Evolutionary conservation across 2,329 filamentous ascomycete species (phyloP), one percentile per base, ranked within the genome.

Genomic region (Neobulgaria alba): DNA sequence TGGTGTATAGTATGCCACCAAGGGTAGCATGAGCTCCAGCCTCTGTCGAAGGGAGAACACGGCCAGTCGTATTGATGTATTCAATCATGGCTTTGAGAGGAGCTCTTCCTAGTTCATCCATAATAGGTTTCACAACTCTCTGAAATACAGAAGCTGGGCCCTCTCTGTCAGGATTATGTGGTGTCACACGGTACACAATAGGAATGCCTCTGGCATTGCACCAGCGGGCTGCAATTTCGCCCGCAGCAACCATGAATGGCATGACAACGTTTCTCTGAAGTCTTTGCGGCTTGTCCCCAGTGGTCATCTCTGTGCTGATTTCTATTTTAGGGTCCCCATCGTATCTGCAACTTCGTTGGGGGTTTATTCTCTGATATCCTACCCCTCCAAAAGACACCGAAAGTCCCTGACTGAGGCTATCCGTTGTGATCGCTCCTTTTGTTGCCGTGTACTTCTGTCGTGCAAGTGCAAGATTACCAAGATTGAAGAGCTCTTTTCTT

Each of bases 181-280:
- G 49, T 16, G 58, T 58, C 14, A 60, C 41, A 10, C 67, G 73
- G 59, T 73, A 83, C 5, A 77, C 75, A 19, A 77, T 65, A 26
- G 77, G 71, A 38, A 84, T 72, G 15, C 64, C 62, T 36, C 77
- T 71, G 16, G 69, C 66, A 34, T 66, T 55, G 53, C 76, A 80
- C 75, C 76, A 84, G 20, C 63, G 64, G 15, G 77, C 78, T 29
- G 73, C 76, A 18, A 79, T 63, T 52, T 80, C 69, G 39, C 75
- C 76, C 10, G 76, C 78, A 3, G 81, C 64, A 29, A 74, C 66
- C 79, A 83, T 84, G 17, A 67, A 51, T 41, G 66, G 64, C 42
- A 63, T 61, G 29, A 76, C 69, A 12, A 33, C 33, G 5, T 29
- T 20, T 9, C 10, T 26, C 9, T 31, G 15, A n/a, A 72, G 53